phyloP scores from a whole-genome alignment of 768 basidiomycete species.

The Royoungia palumana region DNA sequence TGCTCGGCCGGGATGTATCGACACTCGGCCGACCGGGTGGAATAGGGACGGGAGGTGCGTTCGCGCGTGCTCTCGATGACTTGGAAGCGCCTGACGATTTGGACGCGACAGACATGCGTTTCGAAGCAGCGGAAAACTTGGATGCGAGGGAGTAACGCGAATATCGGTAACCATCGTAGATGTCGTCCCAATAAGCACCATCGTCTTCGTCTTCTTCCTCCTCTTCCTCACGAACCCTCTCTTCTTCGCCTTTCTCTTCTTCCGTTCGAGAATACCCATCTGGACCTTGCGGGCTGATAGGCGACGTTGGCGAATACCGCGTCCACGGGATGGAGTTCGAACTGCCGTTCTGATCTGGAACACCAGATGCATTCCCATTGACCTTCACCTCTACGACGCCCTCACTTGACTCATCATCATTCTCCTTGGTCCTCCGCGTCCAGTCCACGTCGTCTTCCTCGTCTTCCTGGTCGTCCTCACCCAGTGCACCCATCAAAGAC shows the following conservation, averaged over 20 bases:
- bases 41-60: slow-evolving; percentile 27
- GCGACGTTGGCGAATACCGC: slow-evolving; percentile 26
- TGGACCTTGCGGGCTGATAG: slow-evolving; percentile 6
- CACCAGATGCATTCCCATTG: slow-evolving; percentile 2
- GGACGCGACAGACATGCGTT: slow-evolving; percentile 15
- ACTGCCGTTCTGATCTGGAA: slow-evolving; percentile 1
- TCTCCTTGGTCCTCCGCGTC: not conserved
- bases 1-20: slow-evolving; percentile 16
- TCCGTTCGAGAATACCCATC: not conserved
- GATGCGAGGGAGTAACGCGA: slow-evolving; percentile 56
- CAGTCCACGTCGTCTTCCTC: slow-evolving; percentile 10
- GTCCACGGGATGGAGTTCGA: slow-evolving; percentile 27
- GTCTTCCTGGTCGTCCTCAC: slow-evolving; percentile 28
- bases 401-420: not conserved
- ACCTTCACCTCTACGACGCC: slow-evolving; percentile 1
- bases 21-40: slow-evolving; percentile 22
- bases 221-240: slow-evolving; percentile 8
- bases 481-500: slow-evolving; percentile 55
- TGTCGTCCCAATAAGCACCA: slow-evolving; percentile 63
- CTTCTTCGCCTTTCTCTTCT: slow-evolving; percentile 11
- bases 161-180: slow-evolving; percentile 80
- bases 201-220: slow-evolving; percentile 25
- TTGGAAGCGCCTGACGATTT: slow-evolving; percentile 25
- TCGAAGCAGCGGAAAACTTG: slow-evolving; percentile 25
- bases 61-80: slow-evolving; percentile 22